Evolutionary conservation across 2,329 filamentous ascomycete genomes (phyloP).

Genomic region (Trichoderma sp.): DNA sequence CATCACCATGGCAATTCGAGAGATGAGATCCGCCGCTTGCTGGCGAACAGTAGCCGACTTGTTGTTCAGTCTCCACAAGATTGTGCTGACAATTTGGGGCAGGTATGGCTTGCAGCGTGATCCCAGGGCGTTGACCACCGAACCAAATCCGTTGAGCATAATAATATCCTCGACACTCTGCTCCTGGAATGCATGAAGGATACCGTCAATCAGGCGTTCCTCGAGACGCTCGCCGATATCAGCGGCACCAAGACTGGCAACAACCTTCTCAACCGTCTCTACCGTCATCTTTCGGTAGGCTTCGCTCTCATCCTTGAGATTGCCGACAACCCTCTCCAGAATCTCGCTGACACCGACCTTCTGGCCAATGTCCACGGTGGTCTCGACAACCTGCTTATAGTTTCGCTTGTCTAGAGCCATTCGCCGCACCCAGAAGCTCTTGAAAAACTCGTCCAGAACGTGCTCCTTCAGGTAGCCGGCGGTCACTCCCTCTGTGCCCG

Average conservation of each 20-base stretch:
- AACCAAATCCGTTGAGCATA: constrained; percentile 96
- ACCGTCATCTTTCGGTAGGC: constrained; percentile 99
- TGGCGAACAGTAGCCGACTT: constrained; percentile 95
- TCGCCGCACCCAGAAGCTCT: constrained; percentile 94
- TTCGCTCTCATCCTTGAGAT: constrained; percentile 97
- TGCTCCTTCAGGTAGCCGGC: constrained; percentile 93
- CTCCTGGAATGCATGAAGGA: constrained; percentile 95
- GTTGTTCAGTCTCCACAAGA: constrained; percentile 95
- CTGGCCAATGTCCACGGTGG: constrained; percentile 92
- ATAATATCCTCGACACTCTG: constrained; percentile 95
- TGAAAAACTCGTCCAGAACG: constrained; percentile 94
- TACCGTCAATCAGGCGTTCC: constrained; percentile 90
- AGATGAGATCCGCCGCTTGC: constrained; percentile 94
- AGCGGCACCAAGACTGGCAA: constrained; percentile 87
- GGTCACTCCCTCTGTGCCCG: constrained; percentile 90
- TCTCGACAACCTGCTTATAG: constrained; percentile 96
- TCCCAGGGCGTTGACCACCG: constrained; percentile 91
- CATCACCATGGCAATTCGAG: constrained; percentile 97
- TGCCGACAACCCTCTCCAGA: constrained; percentile 85
- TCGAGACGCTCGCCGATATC: constrained; percentile 92
- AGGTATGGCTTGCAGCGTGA: constrained; percentile 94
- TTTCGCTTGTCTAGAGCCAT: constrained; percentile 98
- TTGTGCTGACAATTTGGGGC: constrained; percentile 93
- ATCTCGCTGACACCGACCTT: constrained; percentile 98
- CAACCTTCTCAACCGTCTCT: constrained; percentile 94